phyloP scores from a whole-genome alignment of 2,329 filamentous ascomycete species.

The Sarocladium oryzae region DNA sequence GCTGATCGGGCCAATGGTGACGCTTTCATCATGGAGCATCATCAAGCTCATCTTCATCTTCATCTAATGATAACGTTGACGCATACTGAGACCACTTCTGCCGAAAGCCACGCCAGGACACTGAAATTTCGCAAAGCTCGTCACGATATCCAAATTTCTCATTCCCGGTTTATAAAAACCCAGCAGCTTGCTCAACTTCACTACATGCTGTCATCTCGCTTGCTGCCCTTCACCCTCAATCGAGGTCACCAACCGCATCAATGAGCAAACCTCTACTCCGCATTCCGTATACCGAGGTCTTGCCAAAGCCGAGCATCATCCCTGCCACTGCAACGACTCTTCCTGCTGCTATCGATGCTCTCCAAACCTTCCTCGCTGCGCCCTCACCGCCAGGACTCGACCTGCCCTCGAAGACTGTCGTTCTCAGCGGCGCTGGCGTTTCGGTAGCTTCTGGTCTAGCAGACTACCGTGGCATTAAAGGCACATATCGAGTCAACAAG shows the following conservation, averaged over 20 bases:
- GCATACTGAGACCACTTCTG: no score
- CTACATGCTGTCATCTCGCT: no score
- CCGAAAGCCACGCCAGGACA: no score
- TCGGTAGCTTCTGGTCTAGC: conserved; percentile 89
- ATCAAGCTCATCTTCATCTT: background rate
- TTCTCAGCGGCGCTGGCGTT: conserved; percentile 77
- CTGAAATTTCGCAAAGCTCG: no score
- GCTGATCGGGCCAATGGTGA: background rate
- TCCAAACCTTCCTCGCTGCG: conserved; percentile 68
- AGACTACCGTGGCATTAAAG: conserved; percentile 84
- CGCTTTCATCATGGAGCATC: background rate
- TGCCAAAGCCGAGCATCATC: conserved; percentile 68
- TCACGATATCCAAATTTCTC: no score
- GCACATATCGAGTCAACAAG: conserved; percentile 89
- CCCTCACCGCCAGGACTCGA: conserved; percentile 42
- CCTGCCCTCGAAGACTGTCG: conserved; percentile 36
- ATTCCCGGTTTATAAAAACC: no score
- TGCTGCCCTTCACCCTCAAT: background rate
- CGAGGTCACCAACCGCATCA: conserved; percentile 14
- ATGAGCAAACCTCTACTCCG: conserved; percentile 72
- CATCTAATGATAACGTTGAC: background rate
- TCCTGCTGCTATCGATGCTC: conserved; percentile 67
- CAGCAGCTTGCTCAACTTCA: no score
- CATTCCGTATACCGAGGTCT: conserved; percentile 82
- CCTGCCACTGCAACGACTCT: conserved; percentile 65